Evolutionary conservation across 208 protist species (phyloP).

Genomic region (Leishmania tarentolae): DNA sequence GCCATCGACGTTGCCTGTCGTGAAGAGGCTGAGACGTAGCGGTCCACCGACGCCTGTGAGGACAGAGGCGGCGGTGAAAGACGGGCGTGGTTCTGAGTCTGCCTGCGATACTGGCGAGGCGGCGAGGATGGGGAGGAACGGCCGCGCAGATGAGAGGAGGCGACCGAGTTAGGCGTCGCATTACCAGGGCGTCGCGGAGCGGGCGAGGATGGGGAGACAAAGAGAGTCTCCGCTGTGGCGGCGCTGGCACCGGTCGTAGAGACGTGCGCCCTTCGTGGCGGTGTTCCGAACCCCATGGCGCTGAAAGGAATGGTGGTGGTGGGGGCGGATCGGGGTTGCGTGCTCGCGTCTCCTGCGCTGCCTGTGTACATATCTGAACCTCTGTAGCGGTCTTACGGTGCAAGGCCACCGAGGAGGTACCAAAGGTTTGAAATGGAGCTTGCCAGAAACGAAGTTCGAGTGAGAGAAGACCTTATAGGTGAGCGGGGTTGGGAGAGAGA

Average conservation of each 20-base stretch:
- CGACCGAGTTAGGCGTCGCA: not conserved
- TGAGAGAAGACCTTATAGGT: not conserved
- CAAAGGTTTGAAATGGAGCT: not conserved
- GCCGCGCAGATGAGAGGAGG: conserved; percentile 6
- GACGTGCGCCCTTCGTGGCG: conserved; percentile 8
- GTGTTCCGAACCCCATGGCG: conserved; percentile 15
- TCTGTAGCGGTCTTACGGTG: not conserved
- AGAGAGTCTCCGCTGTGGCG: conserved; percentile 1
- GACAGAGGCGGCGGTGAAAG: conserved; percentile 4
- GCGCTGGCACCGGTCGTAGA: not conserved
- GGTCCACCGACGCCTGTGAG: conserved; percentile 41
- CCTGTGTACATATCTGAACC: not conserved
- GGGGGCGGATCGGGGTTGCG: not conserved
- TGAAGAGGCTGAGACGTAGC: conserved; percentile 70
- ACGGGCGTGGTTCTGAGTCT: not conserved
- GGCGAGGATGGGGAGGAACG: not conserved
- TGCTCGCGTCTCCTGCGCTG: not conserved
- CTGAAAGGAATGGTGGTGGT: not conserved
- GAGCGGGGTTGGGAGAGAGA: not conserved
- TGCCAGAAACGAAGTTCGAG: not conserved
- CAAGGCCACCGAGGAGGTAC: not conserved
- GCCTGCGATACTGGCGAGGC: not conserved
- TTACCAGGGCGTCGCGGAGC: conserved; percentile 13
- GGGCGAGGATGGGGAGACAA: conserved; percentile 17
- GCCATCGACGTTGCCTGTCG: conserved; percentile 65